These are phyloP conservation scores for Clonostachys chloroleuca DNA, from an alignment of 2,329 filamentous ascomycete species.

Conservation along the genomic window DNA sequence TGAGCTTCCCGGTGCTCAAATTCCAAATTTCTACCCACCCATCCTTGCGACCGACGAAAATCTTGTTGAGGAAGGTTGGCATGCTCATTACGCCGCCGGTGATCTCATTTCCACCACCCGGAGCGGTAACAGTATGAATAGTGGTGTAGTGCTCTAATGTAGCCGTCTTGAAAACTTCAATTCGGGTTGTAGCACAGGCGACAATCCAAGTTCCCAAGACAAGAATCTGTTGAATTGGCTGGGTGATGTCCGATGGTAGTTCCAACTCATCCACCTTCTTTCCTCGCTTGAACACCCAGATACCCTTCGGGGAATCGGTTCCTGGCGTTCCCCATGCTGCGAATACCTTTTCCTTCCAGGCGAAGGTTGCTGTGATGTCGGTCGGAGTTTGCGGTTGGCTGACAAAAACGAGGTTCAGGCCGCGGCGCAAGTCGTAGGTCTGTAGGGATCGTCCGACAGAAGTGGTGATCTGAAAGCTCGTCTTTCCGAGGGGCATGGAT, in stretches of 20 bases:
- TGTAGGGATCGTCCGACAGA: slow-evolving; percentile 87
- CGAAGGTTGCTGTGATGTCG: slow-evolving; percentile 78
- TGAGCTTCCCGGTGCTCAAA: slow-evolving; percentile 81
- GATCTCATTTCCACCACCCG: slow-evolving; percentile 60
- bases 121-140: slow-evolving; percentile 55
- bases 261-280: slow-evolving; percentile 76
- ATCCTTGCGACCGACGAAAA: slow-evolving; percentile 83
- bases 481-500: slow-evolving; percentile 82
- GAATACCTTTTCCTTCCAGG: slow-evolving; percentile 83
- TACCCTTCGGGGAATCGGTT: slow-evolving; percentile 52
- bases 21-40: slow-evolving; percentile 98
- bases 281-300: slow-evolving; percentile 92
- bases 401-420: slow-evolving; percentile 89
- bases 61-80: slow-evolving; percentile 94
- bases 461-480: slow-evolving; percentile 95
- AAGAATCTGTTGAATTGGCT: slow-evolving; percentile 73
- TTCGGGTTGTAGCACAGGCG: slow-evolving; percentile 66
- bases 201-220: slow-evolving; percentile 91
- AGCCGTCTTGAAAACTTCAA: slow-evolving; percentile 85
- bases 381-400: slow-evolving; percentile 85
- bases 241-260: slow-evolving; percentile 57
- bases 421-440: slow-evolving; percentile 89
- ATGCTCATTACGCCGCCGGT: slow-evolving; percentile 79
- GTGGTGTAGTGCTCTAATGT: slow-evolving; percentile 90
- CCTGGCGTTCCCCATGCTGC: slow-evolving; percentile 78